phyloP scores from a whole-genome alignment of 148 eudicot genomes.

The Rhododendron molle region DNA sequence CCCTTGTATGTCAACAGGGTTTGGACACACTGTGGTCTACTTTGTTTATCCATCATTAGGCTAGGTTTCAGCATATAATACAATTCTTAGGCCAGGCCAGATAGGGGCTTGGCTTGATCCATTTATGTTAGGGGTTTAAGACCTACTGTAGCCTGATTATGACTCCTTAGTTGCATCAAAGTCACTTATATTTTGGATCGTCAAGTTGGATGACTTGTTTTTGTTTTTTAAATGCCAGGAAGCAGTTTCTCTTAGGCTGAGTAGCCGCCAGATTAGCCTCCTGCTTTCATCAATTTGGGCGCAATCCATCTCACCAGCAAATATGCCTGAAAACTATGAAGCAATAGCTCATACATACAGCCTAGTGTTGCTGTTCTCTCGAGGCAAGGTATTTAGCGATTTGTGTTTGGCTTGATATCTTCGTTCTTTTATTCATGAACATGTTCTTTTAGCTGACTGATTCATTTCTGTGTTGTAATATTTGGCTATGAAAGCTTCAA shows the following conservation, averaged over 20 bases:
- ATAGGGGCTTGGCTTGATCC: neutral
- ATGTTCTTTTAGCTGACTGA: neutral
- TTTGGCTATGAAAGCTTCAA: neutral
- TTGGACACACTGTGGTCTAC: neutral
- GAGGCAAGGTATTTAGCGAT: constrained; percentile 56
- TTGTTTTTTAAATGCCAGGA: constrained; percentile 43
- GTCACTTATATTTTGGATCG: neutral
- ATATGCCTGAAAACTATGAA: constrained; percentile 84
- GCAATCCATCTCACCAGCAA: constrained; percentile 77
- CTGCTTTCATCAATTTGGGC: constrained; percentile 93
- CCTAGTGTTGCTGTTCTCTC: constrained; percentile 77
- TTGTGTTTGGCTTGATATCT: neutral
- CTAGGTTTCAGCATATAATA: constrained; percentile 1
- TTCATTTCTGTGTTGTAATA: neutral
- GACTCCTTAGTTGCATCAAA: constrained; percentile 1
- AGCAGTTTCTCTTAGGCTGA: constrained; percentile 73
- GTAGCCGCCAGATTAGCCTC: constrained; percentile 78
- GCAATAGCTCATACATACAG: constrained; percentile 99
- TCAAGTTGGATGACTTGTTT: neutral
- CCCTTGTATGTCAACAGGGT: neutral
- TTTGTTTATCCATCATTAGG: neutral
- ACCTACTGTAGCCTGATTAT: neutral
- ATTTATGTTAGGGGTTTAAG: neutral
- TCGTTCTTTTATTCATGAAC: neutral
- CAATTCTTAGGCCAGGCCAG: neutral